Evolutionary conservation across 257 asterid species (phyloP).

Genomic region (Primulina eburnea): DNA sequence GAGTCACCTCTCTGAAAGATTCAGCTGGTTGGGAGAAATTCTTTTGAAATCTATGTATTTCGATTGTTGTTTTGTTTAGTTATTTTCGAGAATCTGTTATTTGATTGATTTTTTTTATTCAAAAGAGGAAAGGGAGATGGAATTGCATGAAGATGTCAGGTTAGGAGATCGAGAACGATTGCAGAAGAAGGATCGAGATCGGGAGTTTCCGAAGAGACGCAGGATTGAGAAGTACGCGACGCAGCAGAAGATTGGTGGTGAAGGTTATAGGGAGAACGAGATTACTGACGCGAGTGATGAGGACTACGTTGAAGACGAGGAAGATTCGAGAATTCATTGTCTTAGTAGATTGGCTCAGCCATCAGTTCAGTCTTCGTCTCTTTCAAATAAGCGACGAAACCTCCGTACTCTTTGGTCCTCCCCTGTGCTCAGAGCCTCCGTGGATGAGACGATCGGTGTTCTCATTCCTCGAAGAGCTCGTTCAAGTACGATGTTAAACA

Average conservation of each 20-base stretch:
- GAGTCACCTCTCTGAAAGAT: constrained; percentile 38
- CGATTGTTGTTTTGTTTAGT: constrained; percentile 5
- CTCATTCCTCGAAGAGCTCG: constrained; percentile 62
- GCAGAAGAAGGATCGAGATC: constrained; percentile 37
- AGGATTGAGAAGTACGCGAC: constrained; percentile 30
- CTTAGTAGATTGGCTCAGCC: constrained; percentile 27
- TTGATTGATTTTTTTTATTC: constrained; percentile 16
- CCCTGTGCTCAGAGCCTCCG: constrained; percentile 32
- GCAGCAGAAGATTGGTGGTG: constrained; percentile 38
- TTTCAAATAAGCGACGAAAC: constrained; percentile 37
- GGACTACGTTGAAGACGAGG: constrained; percentile 38
- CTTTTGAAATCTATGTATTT: neutral
- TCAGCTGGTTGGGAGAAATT: constrained; percentile 40
- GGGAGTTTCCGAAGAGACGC: constrained; percentile 45
- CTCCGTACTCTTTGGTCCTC: constrained; percentile 41
- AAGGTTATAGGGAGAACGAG: constrained; percentile 22
- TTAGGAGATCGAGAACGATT: constrained; percentile 48
- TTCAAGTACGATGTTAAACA: constrained; percentile 38
- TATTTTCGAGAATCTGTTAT: neutral
- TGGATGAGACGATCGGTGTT: constrained; percentile 46
- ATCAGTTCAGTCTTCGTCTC: constrained; percentile 29
- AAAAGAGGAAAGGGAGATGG: constrained; percentile 41
- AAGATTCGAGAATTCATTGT: constrained; percentile 30
- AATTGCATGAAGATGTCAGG: constrained; percentile 44
- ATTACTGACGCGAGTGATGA: constrained; percentile 42